These are phyloP conservation scores for Suillus spraguei DNA, from an alignment of 768 basidiomycete genomes.

Conservation along the genomic window DNA sequence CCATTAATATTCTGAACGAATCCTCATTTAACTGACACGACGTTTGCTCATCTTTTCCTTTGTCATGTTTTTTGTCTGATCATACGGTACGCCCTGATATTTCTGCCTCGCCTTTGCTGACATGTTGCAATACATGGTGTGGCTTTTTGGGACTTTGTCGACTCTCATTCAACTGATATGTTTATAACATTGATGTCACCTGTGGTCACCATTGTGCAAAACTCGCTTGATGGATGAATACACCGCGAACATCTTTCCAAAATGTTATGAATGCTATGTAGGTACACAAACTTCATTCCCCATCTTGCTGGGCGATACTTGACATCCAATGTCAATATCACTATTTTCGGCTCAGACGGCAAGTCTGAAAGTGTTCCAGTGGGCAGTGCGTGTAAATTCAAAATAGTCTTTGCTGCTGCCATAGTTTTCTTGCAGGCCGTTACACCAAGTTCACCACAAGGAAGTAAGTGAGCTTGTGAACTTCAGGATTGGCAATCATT, in stretches of 20 bases:
- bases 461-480: slow-evolving; percentile 48
- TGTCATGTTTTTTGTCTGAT: not conserved
- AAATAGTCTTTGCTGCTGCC: slow-evolving; percentile 8
- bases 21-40: not conserved
- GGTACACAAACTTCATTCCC: slow-evolving; percentile 67
- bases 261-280: slow-evolving; percentile 22
- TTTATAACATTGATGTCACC: not conserved
- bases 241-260: not conserved
- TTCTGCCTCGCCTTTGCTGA: not conserved
- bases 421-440: slow-evolving; percentile 46
- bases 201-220: not conserved
- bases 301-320: slow-evolving; percentile 73
- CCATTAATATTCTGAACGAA: not conserved
- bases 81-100: not conserved
- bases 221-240: not conserved
- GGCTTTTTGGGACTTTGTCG: not conserved
- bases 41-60: not conserved
- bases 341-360: slow-evolving; percentile 48
- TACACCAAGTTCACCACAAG: slow-evolving; percentile 74
- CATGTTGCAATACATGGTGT: not conserved
- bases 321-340: slow-evolving; percentile 87
- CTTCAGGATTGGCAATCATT: not conserved
- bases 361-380: slow-evolving; percentile 42
- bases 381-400: slow-evolving; percentile 39
- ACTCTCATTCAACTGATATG: not conserved